These are phyloP conservation scores for Paratinospora sagittata DNA, from an alignment of 164 flowering plant genomes.

Conservation along the genomic window DNA sequence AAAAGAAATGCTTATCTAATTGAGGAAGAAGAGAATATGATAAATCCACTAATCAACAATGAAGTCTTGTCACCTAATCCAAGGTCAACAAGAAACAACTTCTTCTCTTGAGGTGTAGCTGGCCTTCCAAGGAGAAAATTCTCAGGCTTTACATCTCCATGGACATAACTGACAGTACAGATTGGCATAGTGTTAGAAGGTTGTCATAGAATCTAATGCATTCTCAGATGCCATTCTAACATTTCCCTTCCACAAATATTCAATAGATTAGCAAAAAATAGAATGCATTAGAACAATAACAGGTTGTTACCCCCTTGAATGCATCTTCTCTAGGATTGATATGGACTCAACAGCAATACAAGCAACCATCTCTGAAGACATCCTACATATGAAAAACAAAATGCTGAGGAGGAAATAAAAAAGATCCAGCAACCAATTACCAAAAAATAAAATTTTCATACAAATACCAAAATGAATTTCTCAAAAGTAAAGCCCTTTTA, in stretches of 20 bases:
- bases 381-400: constrained; percentile 33
- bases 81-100: constrained; percentile 80
- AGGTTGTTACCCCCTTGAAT: constrained; percentile 56
- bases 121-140: constrained; percentile 85
- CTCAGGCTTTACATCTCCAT: constrained; percentile 93
- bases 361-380: constrained; percentile 80
- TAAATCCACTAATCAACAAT: background rate
- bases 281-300: background rate
- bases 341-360: constrained; percentile 85
- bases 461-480: too few species aligned
- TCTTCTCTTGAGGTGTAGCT: constrained; percentile 61
- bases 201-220: too few species aligned
- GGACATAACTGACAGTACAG: constrained; percentile 53
- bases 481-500: background rate
- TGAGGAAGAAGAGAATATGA: background rate
- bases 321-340: constrained; percentile 87
- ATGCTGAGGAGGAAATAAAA: too few species aligned
- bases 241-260: too few species aligned
- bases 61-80: constrained; percentile 56
- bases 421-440: too few species aligned
- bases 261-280: too few species aligned
- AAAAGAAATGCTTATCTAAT: background rate
- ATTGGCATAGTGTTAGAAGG: constrained; percentile 5
- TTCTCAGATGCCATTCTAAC: too few species aligned
- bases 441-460: too few species aligned